Base-by-base conservation (phyloP, 176 grass and related monocot genomes). In the Bonia amplexicaulis region DNA sequence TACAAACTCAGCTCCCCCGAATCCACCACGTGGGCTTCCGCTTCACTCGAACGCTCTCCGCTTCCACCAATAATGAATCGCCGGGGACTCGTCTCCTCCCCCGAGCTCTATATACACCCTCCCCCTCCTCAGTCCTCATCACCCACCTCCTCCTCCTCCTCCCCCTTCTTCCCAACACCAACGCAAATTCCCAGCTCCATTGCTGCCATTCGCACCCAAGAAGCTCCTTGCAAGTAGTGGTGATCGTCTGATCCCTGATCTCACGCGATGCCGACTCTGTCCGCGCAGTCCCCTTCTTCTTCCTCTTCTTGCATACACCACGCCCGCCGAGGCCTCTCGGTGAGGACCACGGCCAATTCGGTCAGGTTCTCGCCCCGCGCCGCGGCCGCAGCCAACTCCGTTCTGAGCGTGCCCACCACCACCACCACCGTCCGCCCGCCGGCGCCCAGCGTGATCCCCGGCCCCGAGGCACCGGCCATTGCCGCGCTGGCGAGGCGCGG, bases 41-140 rank as follows among this genome's bases (percentile, higher is more conserved):
- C 42, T 2, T 8, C 8, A 44, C 42, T 44, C 42, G 17, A 20
- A 8, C 3, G 0, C 52, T 20, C 54, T 57, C 53, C 53, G 9
- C 54, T n/a, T n/a, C 2, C 8, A 23, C n/a, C 20, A 2, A 22
- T 1, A 3, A 8, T 57, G 8, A 2, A 41, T 7, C 40, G 42
- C 40, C 39, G 47, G 31, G 46, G 7, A 55, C 25, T 22, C 58
- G 10, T 60, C 44, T 25, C 37, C 17, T 5, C 51, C 45, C 35
- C 71, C 65, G 47, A 85, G 69, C 83, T 77, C 83, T 85, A 85
- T 85, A 85, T 85, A 85, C 70, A 85, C 51, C 74, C 42, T 39
- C 46, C 42, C 20, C 23, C 40, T 51, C 1, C 41, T 66, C 57
- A 9, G 6, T 13, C 69, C 6, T 12, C 74, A 12, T 29, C 81